These are phyloP conservation scores for Coelomomyces lativittatus DNA, from an alignment of 371 early-diverging fungal species.

Conservation along the genomic window DNA sequence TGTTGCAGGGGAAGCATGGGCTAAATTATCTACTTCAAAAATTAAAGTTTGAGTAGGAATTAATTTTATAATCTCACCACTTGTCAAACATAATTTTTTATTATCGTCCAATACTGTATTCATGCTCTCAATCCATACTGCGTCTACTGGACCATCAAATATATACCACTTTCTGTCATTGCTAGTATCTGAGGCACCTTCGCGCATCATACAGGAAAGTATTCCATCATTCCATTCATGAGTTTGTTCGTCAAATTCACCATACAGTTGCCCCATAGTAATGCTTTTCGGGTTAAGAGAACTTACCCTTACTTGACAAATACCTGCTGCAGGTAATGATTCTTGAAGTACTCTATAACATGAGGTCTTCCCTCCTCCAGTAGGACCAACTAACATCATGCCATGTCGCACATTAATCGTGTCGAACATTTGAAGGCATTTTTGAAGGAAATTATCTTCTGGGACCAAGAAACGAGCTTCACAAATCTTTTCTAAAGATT, in stretches of 20 bases:
- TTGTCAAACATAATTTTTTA: constrained; percentile 39
- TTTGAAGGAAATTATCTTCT: constrained; percentile 21
- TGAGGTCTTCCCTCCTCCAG: constrained; percentile 37
- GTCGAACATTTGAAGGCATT: constrained; percentile 41
- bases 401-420: constrained; percentile 41
- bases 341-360: constrained; percentile 14
- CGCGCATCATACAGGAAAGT: constrained; percentile 27
- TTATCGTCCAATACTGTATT: constrained; percentile 48
- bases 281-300: constrained; percentile 39
- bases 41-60: constrained; percentile 30
- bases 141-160: constrained; percentile 47
- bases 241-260: constrained; percentile 41
- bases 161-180: constrained; percentile 43
- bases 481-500: constrained; percentile 13
- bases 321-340: constrained; percentile 5
- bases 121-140: constrained; percentile 51
- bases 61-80: constrained; percentile 48
- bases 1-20: constrained; percentile 42
- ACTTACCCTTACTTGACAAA: constrained; percentile 12
- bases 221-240: constrained; percentile 47
- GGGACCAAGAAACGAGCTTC: constrained; percentile 16
- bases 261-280: constrained; percentile 50
- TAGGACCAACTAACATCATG: constrained; percentile 40
- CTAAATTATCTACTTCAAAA: constrained; percentile 39
- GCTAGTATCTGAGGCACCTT: constrained; percentile 23